Evolutionary conservation across 1,139 yeast genomes (phyloP).

Genomic region (Hemisphaericaspora xylofermentans): DNA sequence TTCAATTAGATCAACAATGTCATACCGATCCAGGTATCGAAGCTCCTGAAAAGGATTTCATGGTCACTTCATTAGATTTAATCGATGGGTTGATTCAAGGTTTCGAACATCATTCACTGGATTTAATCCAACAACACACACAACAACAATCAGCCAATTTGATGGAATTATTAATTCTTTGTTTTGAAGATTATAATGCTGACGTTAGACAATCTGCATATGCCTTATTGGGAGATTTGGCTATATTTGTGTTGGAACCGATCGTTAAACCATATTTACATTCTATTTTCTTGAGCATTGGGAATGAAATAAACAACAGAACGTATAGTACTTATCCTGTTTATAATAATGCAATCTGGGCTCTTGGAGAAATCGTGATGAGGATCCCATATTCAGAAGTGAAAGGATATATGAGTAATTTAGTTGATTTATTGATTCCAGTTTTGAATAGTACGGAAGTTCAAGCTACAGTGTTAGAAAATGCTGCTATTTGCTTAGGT

Average conservation of each 20-base stretch:
- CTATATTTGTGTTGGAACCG: slow-evolving; percentile 55
- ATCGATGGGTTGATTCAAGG: slow-evolving; percentile 94
- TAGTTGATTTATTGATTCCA: slow-evolving; percentile 64
- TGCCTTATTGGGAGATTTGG: slow-evolving; percentile 87
- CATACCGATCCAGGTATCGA: slow-evolving; percentile 67
- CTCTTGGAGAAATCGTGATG: slow-evolving; percentile 81
- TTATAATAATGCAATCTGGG: slow-evolving; percentile 90
- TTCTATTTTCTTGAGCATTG: slow-evolving; percentile 59
- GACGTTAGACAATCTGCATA: slow-evolving; percentile 93
- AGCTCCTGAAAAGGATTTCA: slow-evolving; percentile 86
- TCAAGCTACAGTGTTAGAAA: slow-evolving; percentile 71
- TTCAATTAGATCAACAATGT: slow-evolving; percentile 65
- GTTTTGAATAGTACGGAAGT: slow-evolving; percentile 58
- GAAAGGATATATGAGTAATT: slow-evolving; percentile 58
- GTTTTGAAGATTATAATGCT: slow-evolving; percentile 72
- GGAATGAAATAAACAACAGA: slow-evolving; percentile 63
- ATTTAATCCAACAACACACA: slow-evolving; percentile 51
- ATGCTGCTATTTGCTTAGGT: slow-evolving; percentile 93
- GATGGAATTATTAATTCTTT: slow-evolving; percentile 62
- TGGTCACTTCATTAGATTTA: slow-evolving; percentile 84
- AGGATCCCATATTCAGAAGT: slow-evolving; percentile 52
- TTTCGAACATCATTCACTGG: slow-evolving; percentile 61
- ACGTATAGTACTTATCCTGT: slow-evolving; percentile 57
- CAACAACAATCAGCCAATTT: slow-evolving; percentile 37
- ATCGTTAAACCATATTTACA: slow-evolving; percentile 58